Conservation (phyloP, 1,284 basidiomycete species). For the Termitomyces sp. region DNA sequence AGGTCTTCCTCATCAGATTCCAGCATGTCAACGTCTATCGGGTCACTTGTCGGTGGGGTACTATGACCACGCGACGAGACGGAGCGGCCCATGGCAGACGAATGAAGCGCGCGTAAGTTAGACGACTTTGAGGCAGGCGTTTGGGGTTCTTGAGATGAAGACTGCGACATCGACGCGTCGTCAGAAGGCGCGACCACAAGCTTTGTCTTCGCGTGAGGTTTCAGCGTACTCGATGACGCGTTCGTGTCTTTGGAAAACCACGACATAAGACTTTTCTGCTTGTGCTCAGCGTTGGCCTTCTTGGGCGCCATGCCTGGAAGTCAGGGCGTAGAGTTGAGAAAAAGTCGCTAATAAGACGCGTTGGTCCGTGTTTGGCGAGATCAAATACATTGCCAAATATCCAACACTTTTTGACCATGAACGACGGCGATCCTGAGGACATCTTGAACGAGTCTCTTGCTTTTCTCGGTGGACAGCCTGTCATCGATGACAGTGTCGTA, state of each 20-base stretch:
- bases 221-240: conserved; percentile 20
- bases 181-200: conserved; percentile 22
- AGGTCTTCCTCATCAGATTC: conserved; percentile 44
- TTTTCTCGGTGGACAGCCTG: conserved; percentile 37
- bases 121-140: conserved; percentile 33
- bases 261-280: conserved; percentile 70
- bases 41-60: conserved; percentile 72
- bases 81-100: conserved; percentile 36
- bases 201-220: conserved; percentile 21
- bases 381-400: conserved; percentile 1
- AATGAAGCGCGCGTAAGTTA: conserved; percentile 23
- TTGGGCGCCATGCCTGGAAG: conserved; percentile 29
- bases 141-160: conserved; percentile 25
- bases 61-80: conserved; percentile 46
- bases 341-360: conserved; percentile 17
- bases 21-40: conserved; percentile 68
- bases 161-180: conserved; percentile 24
- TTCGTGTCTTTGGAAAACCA: conserved; percentile 50
- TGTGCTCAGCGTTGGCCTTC: conserved; percentile 39
- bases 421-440: conserved; percentile 34
- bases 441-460: conserved; percentile 44
- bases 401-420: conserved; percentile 5
- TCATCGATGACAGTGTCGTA: conserved; percentile 34
- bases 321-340: not conserved
- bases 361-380: conserved; percentile 23